phyloP scores from a whole-genome alignment of 116 monocot genomes.

The Cymodocea nodosa region DNA sequence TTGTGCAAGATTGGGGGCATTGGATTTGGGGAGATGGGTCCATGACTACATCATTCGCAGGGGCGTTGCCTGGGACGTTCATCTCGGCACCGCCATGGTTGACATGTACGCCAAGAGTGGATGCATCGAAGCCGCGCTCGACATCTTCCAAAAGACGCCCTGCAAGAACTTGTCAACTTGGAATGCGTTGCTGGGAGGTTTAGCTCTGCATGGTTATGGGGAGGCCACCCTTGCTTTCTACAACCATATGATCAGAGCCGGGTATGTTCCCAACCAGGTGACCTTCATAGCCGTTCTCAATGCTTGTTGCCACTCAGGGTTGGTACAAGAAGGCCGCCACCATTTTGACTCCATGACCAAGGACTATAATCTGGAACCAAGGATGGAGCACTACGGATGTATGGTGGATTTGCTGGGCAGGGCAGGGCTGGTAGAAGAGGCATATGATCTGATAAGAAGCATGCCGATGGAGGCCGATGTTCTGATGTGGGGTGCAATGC shows the following conservation, averaged over 20 bases:
- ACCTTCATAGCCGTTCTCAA: constrained; percentile 50
- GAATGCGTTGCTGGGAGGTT: constrained; percentile 56
- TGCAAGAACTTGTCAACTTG: constrained; percentile 45
- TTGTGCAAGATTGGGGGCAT: constrained; percentile 52
- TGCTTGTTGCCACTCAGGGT: constrained; percentile 63
- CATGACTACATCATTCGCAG: constrained; percentile 42
- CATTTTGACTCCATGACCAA: constrained; percentile 37
- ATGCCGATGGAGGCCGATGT: constrained; percentile 63
- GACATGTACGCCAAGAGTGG: constrained; percentile 81
- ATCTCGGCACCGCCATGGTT: constrained; percentile 51
- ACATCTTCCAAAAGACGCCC: constrained; percentile 32
- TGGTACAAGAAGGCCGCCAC: constrained; percentile 45
- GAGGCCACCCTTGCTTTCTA: constrained; percentile 33
- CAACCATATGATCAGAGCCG: constrained; percentile 20
- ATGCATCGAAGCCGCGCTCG: constrained; percentile 29
- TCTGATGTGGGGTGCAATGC: constrained; percentile 47
- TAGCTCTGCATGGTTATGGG: constrained; percentile 52
- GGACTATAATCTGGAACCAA: constrained; percentile 33
- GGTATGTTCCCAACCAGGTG: constrained; percentile 44
- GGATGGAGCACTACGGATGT: constrained; percentile 66
- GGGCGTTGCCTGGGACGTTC: constrained; percentile 44
- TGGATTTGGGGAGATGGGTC: constrained; percentile 51
- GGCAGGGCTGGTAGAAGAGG: constrained; percentile 48
- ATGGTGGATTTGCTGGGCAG: constrained; percentile 68
- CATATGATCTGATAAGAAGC: constrained; percentile 33